A percentile compares a stretch with the other conserved stretches of the same genome.
These are phyloP conservation scores for Metschnikowia amazonensis DNA, from an alignment of 805 yeast species.

Conservation along the genomic window DNA sequence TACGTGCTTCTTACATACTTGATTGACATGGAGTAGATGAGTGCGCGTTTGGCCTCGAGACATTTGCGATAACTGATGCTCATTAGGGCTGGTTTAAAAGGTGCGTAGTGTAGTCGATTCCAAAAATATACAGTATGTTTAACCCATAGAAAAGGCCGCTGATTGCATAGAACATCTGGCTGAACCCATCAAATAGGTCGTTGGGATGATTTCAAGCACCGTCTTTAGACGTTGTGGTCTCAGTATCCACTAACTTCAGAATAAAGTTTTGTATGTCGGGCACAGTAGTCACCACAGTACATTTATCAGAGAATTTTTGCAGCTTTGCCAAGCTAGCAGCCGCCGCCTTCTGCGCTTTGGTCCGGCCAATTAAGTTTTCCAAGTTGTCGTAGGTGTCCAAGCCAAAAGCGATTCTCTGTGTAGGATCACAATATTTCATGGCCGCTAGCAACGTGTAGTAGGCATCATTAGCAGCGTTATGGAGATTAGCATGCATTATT, in stretches of 20 bases:
- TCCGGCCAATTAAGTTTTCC: not conserved
- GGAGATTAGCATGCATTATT: constrained; percentile 25
- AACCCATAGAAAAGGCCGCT: too few species aligned
- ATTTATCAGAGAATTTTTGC: constrained; percentile 1
- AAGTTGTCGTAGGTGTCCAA: constrained; percentile 19
- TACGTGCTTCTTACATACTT: not conserved
- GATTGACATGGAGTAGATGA: not conserved
- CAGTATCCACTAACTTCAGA: not conserved
- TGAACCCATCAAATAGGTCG: too few species aligned
- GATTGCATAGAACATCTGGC: too few species aligned
- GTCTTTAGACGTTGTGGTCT: too few species aligned
- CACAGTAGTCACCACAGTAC: not conserved
- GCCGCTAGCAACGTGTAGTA: constrained; percentile 27
- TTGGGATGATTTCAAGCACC: too few species aligned
- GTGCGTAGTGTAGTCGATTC: too few species aligned
- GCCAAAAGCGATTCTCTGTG: constrained; percentile 12
- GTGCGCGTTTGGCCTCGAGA: not conserved
- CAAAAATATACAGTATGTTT: too few species aligned
- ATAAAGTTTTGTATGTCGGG: not conserved
- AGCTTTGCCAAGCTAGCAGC: constrained; percentile 1
- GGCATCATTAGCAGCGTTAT: constrained; percentile 30
- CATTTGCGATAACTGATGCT: not conserved
- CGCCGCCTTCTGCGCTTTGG: constrained; percentile 1
- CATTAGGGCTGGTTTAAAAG: too few species aligned
- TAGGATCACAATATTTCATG: constrained; percentile 23